Base-by-base conservation (phyloP, 2,329 filamentous ascomycete species). In the Alternaria dauci region DNA sequence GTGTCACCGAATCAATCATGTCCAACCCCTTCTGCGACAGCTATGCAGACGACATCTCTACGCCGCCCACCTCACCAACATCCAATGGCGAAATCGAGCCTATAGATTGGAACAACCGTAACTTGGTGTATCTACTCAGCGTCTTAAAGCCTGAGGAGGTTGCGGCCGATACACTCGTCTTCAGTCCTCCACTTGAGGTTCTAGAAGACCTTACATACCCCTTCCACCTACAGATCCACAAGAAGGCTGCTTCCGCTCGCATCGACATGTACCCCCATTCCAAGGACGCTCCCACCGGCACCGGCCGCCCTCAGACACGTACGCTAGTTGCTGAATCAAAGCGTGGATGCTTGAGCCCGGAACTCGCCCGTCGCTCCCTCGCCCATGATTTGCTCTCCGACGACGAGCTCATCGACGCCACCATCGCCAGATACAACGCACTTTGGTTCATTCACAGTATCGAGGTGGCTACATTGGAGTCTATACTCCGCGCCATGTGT, bases 81-180 rank as follows among this genome's bases (percentile, higher is more conserved):
- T 14, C 52, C 28, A 18, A 41, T 26, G 50, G 26, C 39, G 34
- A 32, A 25, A 7, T 36, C 26, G 32, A 16, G 0, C 50, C 63
- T 3, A 58, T 71, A 46, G 18, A 57, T 28, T 74, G 69, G 70
- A 65, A 48, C 23, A 59, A 58, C 25, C 47, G 48, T 16, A 59
- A 65, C 43, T 52, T 73, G 16, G 64, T 63, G 41, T 71, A 70
- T 57, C 62, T 73, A 18, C 46, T 71, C 18, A 42, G 42, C 32
- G 52, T 61, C 34, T 47, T 73, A 46, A 61, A 56, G 28, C 65
- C 71, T 9, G 39, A 56, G 51, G 52, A 59, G 16, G 48, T 63
- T 11, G 2, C 55, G 11, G 20, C 47, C 42, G 42, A 61, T 26
- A 34, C 32, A 14, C 36, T 71, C 55, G 8, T 61, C 52, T 65